Percentiles rank a stretch among this genome's conserved stretches.
These are phyloP conservation scores for Ogataea pignaliae DNA, from an alignment of 805 yeast genomes.

Conservation along the genomic window DNA sequence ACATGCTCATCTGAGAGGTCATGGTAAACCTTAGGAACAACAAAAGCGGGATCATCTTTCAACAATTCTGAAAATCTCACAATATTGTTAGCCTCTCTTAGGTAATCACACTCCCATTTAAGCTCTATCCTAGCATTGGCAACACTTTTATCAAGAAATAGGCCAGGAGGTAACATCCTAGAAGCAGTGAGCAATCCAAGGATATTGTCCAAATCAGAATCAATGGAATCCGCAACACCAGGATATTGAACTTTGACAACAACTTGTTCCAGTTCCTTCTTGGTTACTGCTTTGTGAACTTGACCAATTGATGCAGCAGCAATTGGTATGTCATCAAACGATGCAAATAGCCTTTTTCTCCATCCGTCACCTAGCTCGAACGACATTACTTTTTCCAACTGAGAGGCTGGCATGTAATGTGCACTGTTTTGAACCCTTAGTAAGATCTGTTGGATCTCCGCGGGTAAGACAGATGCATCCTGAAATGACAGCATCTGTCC, in stretches of 20 bases:
- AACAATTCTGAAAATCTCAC: conserved; percentile 62
- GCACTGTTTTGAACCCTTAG: conserved; percentile 89
- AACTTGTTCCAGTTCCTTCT: conserved; percentile 57
- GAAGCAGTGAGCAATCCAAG: conserved; percentile 82
- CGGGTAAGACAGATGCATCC: conserved; percentile 79
- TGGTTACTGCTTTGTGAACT: conserved; percentile 79
- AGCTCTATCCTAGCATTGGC: conserved; percentile 90
- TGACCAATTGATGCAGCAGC: conserved; percentile 99
- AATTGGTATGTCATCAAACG: conserved; percentile 83
- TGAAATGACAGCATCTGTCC: conserved; percentile 98
- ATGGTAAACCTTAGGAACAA: conserved; percentile 77
- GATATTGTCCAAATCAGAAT: conserved; percentile 86
- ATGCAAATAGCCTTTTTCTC: conserved; percentile 60
- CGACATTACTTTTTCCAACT: conserved; percentile 70
- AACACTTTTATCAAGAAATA: conserved; percentile 85
- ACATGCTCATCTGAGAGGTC: conserved; percentile 77
- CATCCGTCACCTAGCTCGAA: conserved; percentile 75
- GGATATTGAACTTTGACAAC: conserved; percentile 98
- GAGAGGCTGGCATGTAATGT: conserved; percentile 93
- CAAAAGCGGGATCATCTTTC: conserved; percentile 57
- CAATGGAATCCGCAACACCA: conserved; percentile 90
- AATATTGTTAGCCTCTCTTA: conserved; percentile 79
- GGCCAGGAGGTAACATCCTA: conserved; percentile 80
- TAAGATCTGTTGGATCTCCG: conserved; percentile 76
- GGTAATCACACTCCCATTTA: conserved; percentile 97